Evolutionary conservation across 73 alveolate genomes (phyloP).

Genomic region (Symbiodinium natans): DNA sequence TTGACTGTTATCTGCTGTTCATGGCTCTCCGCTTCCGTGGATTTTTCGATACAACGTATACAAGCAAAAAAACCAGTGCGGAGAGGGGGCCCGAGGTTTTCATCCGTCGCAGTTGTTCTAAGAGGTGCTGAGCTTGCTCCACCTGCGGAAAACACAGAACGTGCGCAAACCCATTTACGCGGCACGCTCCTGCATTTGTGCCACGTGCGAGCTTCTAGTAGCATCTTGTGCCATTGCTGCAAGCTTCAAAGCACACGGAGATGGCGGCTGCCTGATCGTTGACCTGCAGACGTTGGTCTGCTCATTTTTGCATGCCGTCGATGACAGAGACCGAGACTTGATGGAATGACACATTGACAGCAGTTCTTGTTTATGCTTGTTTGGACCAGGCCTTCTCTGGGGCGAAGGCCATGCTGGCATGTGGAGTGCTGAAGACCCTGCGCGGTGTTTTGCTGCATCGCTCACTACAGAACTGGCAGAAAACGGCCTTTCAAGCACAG

Average conservation of each 20-base stretch:
- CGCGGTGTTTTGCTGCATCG: too few species aligned
- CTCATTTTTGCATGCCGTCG: too few species aligned
- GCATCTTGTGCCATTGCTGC: too few species aligned
- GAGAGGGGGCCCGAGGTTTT: not conserved
- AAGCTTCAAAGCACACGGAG: not conserved
- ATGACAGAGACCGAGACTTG: too few species aligned
- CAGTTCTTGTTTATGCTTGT: too few species aligned
- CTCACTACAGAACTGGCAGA: not conserved
- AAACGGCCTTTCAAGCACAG: constrained; percentile 52
- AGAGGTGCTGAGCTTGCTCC: constrained; percentile 64
- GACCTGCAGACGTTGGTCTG: too few species aligned
- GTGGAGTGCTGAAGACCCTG: constrained; percentile 81
- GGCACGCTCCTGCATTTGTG: too few species aligned
- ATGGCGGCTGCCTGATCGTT: not conserved
- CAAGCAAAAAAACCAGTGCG: not conserved
- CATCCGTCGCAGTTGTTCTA: constrained; percentile 42
- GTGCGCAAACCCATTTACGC: too few species aligned
- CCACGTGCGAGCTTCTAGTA: not conserved
- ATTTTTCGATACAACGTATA: not conserved
- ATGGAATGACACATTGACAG: too few species aligned
- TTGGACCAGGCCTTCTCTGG: constrained; percentile 74
- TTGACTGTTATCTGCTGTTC: too few species aligned
- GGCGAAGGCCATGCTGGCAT: constrained; percentile 72
- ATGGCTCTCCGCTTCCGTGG: not conserved
- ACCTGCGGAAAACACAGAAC: not conserved